Base-by-base conservation (phyloP, 257 asterid genomes). In the Nicotiana tabacum region DNA sequence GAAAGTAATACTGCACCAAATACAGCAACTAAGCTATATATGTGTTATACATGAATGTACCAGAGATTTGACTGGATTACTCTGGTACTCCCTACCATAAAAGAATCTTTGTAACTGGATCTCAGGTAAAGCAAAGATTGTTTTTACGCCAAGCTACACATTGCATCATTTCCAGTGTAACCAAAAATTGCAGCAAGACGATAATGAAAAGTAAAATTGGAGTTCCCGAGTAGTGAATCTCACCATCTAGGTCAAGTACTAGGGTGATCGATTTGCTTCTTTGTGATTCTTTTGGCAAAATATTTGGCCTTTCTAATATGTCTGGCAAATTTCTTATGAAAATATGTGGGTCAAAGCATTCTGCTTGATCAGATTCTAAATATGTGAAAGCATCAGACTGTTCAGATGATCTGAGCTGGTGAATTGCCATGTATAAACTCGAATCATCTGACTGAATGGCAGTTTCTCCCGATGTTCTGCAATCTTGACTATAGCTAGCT, bases 221-320 rank as follows among this genome's bases (percentile, higher is more conserved):
- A 72, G 39, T 24, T 46, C 39, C 39, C 21, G 6, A 46, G 39
- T 72, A 72, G 57, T 70, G 61, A 61, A 35, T 85, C 93, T 89
- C 87, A 94, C 99, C 99, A 87, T 96, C 99, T 87, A 96, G 86
- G 87, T 96, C 99, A 83, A 96, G 99, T 58, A 91, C 97, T 82
- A 96, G 89, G 7, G 99, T 94, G 67, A 90, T 88, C 60, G 89
- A 84, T 84, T 87, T 92, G 81, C 83, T 66, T 77, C 83, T 86
- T 87, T 82, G 88, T 77, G 88, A 83, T 85, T 83, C 94, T 82
- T 87, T 85, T 18, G 90, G 88, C 81, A 82, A 77, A 6, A 83
- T n/a, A 77, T 86, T 69, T 5, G 97, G 86, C 87, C 78, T 86
- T 66, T 92, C 98, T 24, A 83, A 85, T 84, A 86, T 90, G 84